phyloP scores from a whole-genome alignment of 805 yeast genomes.

The Ogataea kodamae region DNA sequence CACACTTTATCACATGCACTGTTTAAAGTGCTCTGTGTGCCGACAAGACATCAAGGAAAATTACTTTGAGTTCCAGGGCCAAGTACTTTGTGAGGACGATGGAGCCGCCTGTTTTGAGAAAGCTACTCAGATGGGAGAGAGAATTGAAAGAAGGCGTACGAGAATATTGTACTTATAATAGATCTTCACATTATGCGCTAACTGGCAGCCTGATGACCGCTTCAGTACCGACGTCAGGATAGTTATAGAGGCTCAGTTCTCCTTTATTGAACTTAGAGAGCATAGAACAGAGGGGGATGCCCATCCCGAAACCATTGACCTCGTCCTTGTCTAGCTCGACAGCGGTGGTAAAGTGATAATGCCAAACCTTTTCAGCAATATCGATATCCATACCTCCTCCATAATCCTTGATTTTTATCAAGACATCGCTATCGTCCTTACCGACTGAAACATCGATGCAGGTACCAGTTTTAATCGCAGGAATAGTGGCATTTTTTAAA shows the following conservation, averaged over 20 bases:
- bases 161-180: slow-evolving; percentile 25
- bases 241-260: slow-evolving; percentile 20
- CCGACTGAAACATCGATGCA: slow-evolving; percentile 18
- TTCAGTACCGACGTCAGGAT: slow-evolving; percentile 24
- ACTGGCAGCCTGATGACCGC: slow-evolving; percentile 25
- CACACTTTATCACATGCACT: slow-evolving; percentile 71
- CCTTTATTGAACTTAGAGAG: slow-evolving; percentile 29
- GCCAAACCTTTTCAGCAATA: slow-evolving; percentile 27
- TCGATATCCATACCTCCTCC: slow-evolving; percentile 30
- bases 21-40: slow-evolving; percentile 71
- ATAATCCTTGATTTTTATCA: slow-evolving; percentile 25
- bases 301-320: slow-evolving; percentile 35
- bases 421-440: slow-evolving; percentile 5
- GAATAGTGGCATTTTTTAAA: slow-evolving; percentile 30
- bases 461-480: slow-evolving; percentile 23
- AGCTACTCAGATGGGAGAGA: slow-evolving; percentile 16
- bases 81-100: slow-evolving; percentile 49
- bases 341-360: slow-evolving; percentile 32
- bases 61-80: slow-evolving; percentile 48
- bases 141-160: slow-evolving; percentile 32
- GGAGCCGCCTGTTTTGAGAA: slow-evolving; percentile 22
- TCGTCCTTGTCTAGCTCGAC: slow-evolving; percentile 24
- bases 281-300: slow-evolving; percentile 30
- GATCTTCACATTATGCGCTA: slow-evolving; percentile 1
- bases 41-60: slow-evolving; percentile 46